Evolutionary conservation across 139 green algal genomes (phyloP), one percentile per base, ranked within the genome.

Genomic region (Coelastrella sp.): DNA sequence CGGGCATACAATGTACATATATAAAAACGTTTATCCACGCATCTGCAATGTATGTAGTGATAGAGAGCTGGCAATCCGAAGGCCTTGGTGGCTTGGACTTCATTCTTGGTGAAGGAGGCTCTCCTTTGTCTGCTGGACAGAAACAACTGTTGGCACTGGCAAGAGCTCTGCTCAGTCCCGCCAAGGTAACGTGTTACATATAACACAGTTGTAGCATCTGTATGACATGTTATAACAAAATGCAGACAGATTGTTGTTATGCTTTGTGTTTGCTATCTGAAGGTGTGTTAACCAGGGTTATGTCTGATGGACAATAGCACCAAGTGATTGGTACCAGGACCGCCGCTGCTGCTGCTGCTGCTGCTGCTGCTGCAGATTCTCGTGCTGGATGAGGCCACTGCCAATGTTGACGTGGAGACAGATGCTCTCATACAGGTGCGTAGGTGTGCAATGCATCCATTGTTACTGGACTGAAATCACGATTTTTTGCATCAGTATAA

Each of bases 361-460:
- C 72, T 66, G 78, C 30, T 59, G 35, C 27, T 63, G 9, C 59
- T 37, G 7, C 79, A 85, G 79, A 79, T 85, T 23, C 83, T 99
- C 34, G 91, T 98, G 37, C 85, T 98, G 34, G 96, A 99, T 82
- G 96, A 99, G 90, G 97, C 97, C 0, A 99, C 97, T 32, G 93
- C 94, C 30, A 93, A 92, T 38, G 94, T 98, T n/a, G 96, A 98
- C 73, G 85, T 94, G 23, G 93, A 96, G 76, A 98, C 94, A 6
- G 96, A 98, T 81, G 91, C 92, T 17, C 82, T 97, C 35, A 95
- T 97, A 43, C 93, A 96, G 88, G 78, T 83, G 27, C 92, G 53
- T 64, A 27, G 37, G 19, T 40, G 34, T 34, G 27, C 7, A n/a
- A n/a, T n/a, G n/a, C n/a, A n/a, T n/a, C n/a, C n/a, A n/a, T n/a